Conservation (phyloP, 2,329 filamentous ascomycete genomes). For the Penicillium rolfsii region DNA sequence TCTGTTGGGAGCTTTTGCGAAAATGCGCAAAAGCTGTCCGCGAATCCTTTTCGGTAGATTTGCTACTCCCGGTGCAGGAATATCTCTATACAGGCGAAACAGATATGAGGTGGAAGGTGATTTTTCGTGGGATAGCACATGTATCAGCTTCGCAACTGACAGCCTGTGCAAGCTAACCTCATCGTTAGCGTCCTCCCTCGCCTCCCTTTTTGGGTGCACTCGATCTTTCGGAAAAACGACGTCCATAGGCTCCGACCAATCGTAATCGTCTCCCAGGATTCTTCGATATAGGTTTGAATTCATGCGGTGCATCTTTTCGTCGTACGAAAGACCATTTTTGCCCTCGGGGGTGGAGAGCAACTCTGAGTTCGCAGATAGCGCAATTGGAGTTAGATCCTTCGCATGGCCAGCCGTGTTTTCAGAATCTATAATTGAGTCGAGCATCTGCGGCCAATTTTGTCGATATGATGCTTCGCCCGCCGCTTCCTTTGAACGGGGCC, state of each 20-base stretch:
- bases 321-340: slow-evolving; percentile 20
- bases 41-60: slow-evolving; percentile 58
- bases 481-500: slow-evolving; percentile 14
- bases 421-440: slow-evolving; percentile 11
- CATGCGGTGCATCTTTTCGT: slow-evolving; percentile 26
- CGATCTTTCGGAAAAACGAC: slow-evolving; percentile 34
- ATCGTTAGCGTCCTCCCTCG: slow-evolving; percentile 13
- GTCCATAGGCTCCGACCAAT: slow-evolving; percentile 40
- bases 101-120: slow-evolving; percentile 52
- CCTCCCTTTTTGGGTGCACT: slow-evolving; percentile 3
- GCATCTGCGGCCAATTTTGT: slow-evolving; percentile 10
- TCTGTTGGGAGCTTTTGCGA: slow-evolving; percentile 59
- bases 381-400: slow-evolving; percentile 3
- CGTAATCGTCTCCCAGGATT: slow-evolving; percentile 25
- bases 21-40: slow-evolving; percentile 66
- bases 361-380: background rate
- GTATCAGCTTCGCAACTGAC: slow-evolving; percentile 43
- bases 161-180: slow-evolving; percentile 40
- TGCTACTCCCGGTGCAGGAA: slow-evolving; percentile 58
- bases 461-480: slow-evolving; percentile 13
- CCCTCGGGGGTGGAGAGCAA: background rate
- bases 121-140: slow-evolving; percentile 49
- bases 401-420: background rate
- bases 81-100: slow-evolving; percentile 56
- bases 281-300: slow-evolving; percentile 31